Evolutionary conservation across 805 yeast genomes (phyloP).

Genomic region (Cyberlindnera misumaiensis): DNA sequence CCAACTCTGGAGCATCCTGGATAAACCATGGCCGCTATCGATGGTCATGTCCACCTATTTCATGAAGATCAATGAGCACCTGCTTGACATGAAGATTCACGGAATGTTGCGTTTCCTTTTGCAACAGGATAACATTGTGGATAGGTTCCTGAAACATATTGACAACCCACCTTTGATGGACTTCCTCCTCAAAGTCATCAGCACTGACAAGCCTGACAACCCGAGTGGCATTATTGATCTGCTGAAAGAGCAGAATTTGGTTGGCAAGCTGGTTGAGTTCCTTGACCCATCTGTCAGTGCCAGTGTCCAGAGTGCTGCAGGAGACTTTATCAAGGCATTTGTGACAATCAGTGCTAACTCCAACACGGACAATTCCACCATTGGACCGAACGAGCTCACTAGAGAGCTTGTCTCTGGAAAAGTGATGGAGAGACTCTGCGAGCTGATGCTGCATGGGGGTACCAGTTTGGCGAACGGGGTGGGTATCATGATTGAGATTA

Average conservation of each 20-base stretch:
- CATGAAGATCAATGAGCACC: conserved; percentile 85
- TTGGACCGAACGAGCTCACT: conserved; percentile 93
- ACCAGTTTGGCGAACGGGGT: conserved; percentile 91
- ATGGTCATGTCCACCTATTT: conserved; percentile 79
- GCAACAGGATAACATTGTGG: conserved; percentile 63
- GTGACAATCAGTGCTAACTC: conserved; percentile 92
- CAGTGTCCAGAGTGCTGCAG: conserved; percentile 84
- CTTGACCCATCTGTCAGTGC: conserved; percentile 63
- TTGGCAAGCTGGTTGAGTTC: conserved; percentile 64
- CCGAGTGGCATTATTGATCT: conserved; percentile 83
- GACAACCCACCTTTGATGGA: conserved; percentile 95
- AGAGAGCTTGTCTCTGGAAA: conserved; percentile 79
- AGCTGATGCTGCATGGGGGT: conserved; percentile 76
- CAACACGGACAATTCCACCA: conserved; percentile 80
- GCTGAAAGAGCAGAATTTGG: conserved; percentile 64
- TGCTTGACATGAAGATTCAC: conserved; percentile 81
- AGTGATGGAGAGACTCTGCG: conserved; percentile 58
- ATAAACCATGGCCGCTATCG: conserved; percentile 57
- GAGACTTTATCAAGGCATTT: conserved; percentile 90
- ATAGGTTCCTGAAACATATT: conserved; percentile 74
- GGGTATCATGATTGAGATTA: conserved; percentile 88
- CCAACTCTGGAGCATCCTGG: conserved; percentile 75
- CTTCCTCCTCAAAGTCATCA: conserved; percentile 78
- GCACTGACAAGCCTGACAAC: conserved; percentile 85
- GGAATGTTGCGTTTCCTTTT: conserved; percentile 69